These are phyloP conservation scores for Volvox reticuliferus DNA, from an alignment of 139 green algal species.

Conservation along the genomic window DNA sequence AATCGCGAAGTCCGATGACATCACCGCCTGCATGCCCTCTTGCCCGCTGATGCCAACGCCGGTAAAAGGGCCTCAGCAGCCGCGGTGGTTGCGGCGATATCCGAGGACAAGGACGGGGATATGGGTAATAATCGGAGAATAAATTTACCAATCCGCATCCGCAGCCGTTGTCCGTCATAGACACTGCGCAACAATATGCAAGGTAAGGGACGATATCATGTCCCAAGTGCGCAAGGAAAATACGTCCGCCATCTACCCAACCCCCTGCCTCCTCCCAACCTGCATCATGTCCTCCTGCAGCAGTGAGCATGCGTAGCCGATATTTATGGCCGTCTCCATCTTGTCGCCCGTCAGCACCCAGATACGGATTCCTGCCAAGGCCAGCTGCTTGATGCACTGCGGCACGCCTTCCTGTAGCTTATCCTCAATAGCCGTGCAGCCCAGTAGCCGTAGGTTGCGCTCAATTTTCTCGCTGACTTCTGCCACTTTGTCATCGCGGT, in stretches of 20 bases:
- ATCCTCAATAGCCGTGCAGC: conserved; percentile 98
- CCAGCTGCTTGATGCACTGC: conserved; percentile 88
- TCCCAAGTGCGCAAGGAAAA: no score
- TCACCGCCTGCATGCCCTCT: conserved; percentile 96
- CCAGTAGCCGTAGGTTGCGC: conserved; percentile 87
- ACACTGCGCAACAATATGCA: no score
- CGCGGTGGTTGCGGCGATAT: no score
- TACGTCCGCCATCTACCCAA: not conserved
- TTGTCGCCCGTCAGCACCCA: conserved; percentile 94
- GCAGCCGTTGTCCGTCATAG: no score
- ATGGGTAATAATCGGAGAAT: no score
- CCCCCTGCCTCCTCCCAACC: conserved; percentile 50
- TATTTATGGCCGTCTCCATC: conserved; percentile 95
- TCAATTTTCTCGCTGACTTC: conserved; percentile 78
- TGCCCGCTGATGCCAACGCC: conserved; percentile 97
- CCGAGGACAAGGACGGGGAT: no score
- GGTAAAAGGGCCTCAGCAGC: not conserved
- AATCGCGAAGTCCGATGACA: conserved; percentile 95
- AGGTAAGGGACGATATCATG: no score
- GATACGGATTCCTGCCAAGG: conserved; percentile 89
- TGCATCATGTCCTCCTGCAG: conserved; percentile 81
- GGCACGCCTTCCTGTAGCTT: conserved; percentile 98
- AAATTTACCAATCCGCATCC: no score
- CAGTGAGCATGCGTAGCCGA: conserved; percentile 90
- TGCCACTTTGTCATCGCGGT: conserved; percentile 69